Base-by-base conservation (phyloP, 495 filamentous ascomycete genomes). In the Lophium mytilinum region DNA sequence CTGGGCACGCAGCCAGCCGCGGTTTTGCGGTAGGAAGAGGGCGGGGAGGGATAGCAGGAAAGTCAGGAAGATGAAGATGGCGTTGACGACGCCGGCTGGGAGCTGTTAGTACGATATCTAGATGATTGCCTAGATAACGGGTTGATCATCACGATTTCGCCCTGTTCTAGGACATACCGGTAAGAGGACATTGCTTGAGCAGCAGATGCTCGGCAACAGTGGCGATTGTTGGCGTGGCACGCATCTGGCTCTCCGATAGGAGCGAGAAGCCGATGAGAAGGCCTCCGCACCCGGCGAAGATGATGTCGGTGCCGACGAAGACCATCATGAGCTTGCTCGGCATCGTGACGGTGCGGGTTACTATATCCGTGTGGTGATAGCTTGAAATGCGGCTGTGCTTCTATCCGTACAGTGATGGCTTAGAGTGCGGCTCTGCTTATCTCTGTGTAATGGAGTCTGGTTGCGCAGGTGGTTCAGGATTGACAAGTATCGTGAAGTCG, bases 251-350 rank as follows among this genome's bases (percentile, higher is more conserved):
- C 71, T 72, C 76, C 71, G 75, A 78, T 53, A 83, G 73, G 62
- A 88, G 62, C 18, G 82, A 80, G 60, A 85, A 84, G 52, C 74
- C 78, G 53, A 88, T 63, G 57, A 88, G 75, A 52, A 89, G 72
- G 52, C 75, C 76, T 60, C 86, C 86, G 55, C 80, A 80, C 17
- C 73, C 66, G 17, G 84, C 71, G 68, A 88, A 86, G 64, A 89
- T 69, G 59, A 78, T 55, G 65, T 88, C 79, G 56, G 73, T 50
- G 9, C 37, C 61, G 35, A 66, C 40, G 49, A 58, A 69, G 55
- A 62, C 45, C 17, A 66, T 35, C 52, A 65, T 67, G n/a, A 67
- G 60, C 58, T 69, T 69, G 61, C 58, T 54, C 34, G 46, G 42
- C 64, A 69, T 69, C 33, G 18, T 62, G 60, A 53, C 43, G 56